Conservation (phyloP, 352 stramenopile species). For the Phytopythium delawarense region DNA sequence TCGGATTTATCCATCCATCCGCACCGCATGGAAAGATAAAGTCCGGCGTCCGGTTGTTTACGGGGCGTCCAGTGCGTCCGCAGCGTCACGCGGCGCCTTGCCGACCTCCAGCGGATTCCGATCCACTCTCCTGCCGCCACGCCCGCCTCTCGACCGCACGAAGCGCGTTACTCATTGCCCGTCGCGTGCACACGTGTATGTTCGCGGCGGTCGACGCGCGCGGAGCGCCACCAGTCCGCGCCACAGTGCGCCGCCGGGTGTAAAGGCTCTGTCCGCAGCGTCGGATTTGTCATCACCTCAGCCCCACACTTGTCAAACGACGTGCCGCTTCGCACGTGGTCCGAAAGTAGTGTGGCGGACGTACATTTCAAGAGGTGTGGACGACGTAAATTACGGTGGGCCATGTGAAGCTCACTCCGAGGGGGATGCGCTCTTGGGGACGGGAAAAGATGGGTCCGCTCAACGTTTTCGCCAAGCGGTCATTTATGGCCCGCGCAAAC, state of each 20-base stretch:
- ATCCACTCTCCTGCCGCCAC: not conserved
- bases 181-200: not conserved
- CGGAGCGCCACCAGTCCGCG: constrained; percentile 1
- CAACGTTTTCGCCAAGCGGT: not conserved
- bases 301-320: not conserved
- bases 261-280: constrained; percentile 1
- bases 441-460: not conserved
- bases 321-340: not conserved
- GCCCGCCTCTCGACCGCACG: not conserved
- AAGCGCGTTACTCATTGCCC: not conserved
- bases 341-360: not conserved
- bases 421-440: not conserved
- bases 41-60: not conserved
- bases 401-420: not conserved
- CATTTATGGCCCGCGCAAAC: not conserved
- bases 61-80: not conserved
- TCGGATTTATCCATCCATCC: not conserved
- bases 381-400: not conserved
- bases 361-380: not conserved
- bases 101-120: too few relatives aligned
- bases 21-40: not conserved
- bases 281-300: not conserved
- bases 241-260: not conserved
- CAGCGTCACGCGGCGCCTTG: not conserved
- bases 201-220: not conserved